Evolutionary conservation across 1,284 basidiomycete genomes (phyloP).

Genomic region (Neotropicomus parvogracilis): DNA sequence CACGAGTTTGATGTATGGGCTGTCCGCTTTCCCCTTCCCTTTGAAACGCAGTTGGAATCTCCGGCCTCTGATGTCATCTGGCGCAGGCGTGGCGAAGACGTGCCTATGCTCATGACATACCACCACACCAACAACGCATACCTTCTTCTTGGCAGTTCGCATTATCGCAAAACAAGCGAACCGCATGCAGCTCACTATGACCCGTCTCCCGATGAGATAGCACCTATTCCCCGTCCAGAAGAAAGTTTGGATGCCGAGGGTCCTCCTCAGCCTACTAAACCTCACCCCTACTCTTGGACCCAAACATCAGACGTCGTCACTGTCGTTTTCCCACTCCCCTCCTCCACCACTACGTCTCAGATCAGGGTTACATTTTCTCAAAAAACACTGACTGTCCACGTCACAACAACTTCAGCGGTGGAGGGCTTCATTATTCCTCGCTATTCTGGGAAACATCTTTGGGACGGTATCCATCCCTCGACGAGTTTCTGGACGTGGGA

Average conservation of each 20-base stretch:
- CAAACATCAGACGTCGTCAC: conserved; percentile 83
- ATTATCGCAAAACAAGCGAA: conserved; percentile 43
- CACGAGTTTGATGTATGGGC: conserved; percentile 63
- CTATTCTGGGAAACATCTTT: conserved; percentile 65
- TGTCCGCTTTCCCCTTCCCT: conserved; percentile 47
- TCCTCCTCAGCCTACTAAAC: conserved; percentile 37
- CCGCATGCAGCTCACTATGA: conserved; percentile 41
- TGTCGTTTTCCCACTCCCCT: conserved; percentile 77
- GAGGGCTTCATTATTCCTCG: conserved; percentile 45
- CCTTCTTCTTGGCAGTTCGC: conserved; percentile 55
- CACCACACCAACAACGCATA: conserved; percentile 45
- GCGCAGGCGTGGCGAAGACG: conserved; percentile 66
- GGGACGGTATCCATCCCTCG: conserved; percentile 69
- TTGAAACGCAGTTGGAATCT: conserved; percentile 32
- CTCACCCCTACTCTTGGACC: conserved; percentile 86
- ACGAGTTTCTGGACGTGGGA: conserved; percentile 90
- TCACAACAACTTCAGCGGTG: conserved; percentile 40
- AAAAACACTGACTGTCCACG: conserved; percentile 61
- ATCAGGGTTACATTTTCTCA: conserved; percentile 69
- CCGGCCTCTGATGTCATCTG: conserved; percentile 54
- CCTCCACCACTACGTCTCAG: conserved; percentile 56
- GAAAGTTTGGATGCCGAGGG: conserved; percentile 48
- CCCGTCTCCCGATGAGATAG: conserved; percentile 61
- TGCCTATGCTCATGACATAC: conserved; percentile 64
- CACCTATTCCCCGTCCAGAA: conserved; percentile 57